Evolutionary conservation across 2,329 filamentous ascomycete species (phyloP).

Genomic region (Sclerotinia subarctica): DNA sequence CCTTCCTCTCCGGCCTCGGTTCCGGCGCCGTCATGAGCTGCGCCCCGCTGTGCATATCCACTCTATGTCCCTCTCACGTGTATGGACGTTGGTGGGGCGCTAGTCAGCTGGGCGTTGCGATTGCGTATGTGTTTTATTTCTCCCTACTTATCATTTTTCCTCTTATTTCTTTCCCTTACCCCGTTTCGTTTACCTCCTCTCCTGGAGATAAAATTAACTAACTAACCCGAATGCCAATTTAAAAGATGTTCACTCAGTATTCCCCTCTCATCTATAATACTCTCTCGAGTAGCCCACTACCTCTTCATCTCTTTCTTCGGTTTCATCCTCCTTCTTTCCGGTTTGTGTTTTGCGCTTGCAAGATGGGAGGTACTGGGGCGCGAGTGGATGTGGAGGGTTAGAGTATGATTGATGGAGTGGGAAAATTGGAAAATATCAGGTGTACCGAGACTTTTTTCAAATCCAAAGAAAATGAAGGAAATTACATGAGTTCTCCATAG

Average conservation of each 20-base stretch:
- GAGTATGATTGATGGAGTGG: background rate
- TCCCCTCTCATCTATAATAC: background rate
- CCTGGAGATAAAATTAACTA: background rate
- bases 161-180: background rate
- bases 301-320: background rate
- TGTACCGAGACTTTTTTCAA: background rate
- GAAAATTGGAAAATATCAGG: background rate
- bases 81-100: conserved; percentile 37
- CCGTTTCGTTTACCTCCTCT: background rate
- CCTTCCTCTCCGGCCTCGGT: conserved; percentile 36
- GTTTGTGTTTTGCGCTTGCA: background rate
- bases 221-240: background rate
- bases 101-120: conserved; percentile 33
- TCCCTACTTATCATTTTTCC: background rate
- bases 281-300: background rate
- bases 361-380: background rate
- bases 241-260: conserved; percentile 2
- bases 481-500: background rate
- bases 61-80: conserved; percentile 35
- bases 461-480: background rate
- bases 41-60: conserved; percentile 35
- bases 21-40: conserved; percentile 35
- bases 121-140: conserved; percentile 32
- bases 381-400: background rate
- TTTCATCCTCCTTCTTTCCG: background rate